A percentile compares a stretch with the other conserved stretches of the same genome.
phyloP scores from a whole-genome alignment of 495 filamentous ascomycete species.

The Astrothelium macrocarpum region DNA sequence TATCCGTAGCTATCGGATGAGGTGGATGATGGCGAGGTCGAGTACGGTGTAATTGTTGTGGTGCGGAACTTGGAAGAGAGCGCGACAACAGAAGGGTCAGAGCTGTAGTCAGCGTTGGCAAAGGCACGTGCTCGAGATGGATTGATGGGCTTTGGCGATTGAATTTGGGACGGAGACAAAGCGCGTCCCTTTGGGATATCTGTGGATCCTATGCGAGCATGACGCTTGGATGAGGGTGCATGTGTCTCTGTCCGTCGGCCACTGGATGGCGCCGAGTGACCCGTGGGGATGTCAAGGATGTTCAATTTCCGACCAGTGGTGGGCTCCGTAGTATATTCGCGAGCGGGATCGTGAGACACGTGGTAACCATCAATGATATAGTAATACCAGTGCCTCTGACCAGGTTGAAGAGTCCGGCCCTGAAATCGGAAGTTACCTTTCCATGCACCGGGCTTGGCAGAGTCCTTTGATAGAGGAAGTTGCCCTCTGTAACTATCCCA shows the following conservation, averaged over 20 bases:
- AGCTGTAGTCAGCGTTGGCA: slow-evolving; percentile 52
- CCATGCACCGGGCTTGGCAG: slow-evolving; percentile 76
- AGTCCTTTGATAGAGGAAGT: slow-evolving; percentile 81
- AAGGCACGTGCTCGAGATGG: slow-evolving; percentile 78
- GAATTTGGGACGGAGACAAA: slow-evolving; percentile 79
- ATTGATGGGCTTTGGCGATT: slow-evolving; percentile 78
- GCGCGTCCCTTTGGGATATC: slow-evolving; percentile 79
- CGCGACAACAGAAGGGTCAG: slow-evolving; percentile 53
- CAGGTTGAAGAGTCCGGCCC: slow-evolving; percentile 67
- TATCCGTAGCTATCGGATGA: slow-evolving; percentile 18
- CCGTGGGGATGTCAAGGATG: slow-evolving; percentile 56
- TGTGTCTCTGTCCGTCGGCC: slow-evolving; percentile 23
- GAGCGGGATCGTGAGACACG: slow-evolving; percentile 91
- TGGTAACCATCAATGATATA: slow-evolving; percentile 99
- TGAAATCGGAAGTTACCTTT: slow-evolving; percentile 95
- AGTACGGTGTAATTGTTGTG: slow-evolving; percentile 43
- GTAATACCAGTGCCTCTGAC: slow-evolving; percentile 98
- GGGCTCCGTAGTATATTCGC: slow-evolving; percentile 82
- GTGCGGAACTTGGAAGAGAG: slow-evolving; percentile 63
- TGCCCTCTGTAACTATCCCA: slow-evolving; percentile 97
- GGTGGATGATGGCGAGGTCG: background rate
- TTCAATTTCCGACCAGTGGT: slow-evolving; percentile 93
- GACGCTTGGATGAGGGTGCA: slow-evolving; percentile 33
- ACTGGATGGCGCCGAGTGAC: slow-evolving; percentile 22
- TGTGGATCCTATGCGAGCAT: slow-evolving; percentile 39